Conservation (phyloP, 2,329 filamentous ascomycete species). For the Alternaria sp. region DNA sequence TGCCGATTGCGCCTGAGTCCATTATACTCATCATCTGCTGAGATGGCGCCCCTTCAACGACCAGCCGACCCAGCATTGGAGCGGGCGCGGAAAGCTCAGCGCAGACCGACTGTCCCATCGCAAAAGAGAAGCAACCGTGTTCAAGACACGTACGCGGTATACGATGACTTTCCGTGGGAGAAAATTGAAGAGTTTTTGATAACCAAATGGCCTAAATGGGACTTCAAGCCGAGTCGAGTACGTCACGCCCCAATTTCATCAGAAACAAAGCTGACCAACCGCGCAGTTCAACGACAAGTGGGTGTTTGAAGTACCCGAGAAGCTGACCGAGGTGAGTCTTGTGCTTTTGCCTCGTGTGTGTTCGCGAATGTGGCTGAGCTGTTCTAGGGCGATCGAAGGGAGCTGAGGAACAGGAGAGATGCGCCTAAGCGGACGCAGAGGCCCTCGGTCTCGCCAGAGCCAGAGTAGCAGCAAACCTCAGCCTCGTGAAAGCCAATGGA, state of each 20-base stretch:
- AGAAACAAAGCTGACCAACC: not conserved
- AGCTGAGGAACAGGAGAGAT: constrained; percentile 22
- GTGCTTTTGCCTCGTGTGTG: not conserved
- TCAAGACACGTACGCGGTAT: constrained; percentile 26
- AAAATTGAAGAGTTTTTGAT: constrained; percentile 28
- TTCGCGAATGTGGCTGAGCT: constrained; percentile 10
- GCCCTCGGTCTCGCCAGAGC: constrained; percentile 14
- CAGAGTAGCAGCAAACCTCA: not conserved
- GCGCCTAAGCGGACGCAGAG: constrained; percentile 6
- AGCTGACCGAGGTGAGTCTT: constrained; percentile 22
- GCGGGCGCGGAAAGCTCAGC: constrained; percentile 14
- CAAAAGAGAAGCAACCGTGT: constrained; percentile 8
- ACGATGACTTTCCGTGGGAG: constrained; percentile 27
- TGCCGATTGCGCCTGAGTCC: not conserved
- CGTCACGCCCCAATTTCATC: not conserved
- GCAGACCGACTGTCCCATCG: constrained; percentile 18
- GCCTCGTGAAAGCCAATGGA: not conserved
- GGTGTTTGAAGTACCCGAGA: constrained; percentile 27
- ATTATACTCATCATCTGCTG: not conserved
- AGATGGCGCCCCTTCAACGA: not conserved
- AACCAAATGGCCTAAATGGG: constrained; percentile 22
- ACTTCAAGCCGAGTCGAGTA: constrained; percentile 22
- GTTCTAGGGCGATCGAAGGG: constrained; percentile 18
- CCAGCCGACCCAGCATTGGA: constrained; percentile 13
- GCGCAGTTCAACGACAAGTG: constrained; percentile 23